phyloP scores from a whole-genome alignment of 257 asterid genomes.

The Solanum clarkiae region DNA sequence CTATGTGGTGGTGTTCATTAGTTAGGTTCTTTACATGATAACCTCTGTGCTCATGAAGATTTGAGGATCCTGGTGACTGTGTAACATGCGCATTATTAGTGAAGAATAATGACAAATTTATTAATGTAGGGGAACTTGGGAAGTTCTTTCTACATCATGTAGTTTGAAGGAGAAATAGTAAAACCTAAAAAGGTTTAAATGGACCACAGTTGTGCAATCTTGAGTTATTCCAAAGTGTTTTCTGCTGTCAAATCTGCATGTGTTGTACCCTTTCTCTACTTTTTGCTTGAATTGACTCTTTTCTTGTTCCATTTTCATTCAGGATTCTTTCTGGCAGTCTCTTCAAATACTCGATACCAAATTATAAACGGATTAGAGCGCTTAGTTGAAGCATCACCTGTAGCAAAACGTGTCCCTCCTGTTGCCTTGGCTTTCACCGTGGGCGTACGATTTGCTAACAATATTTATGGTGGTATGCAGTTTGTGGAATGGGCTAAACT shows the following conservation, averaged over 20 bases:
- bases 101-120: not conserved
- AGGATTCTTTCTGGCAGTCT: conserved; percentile 79
- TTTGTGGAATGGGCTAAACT: conserved; percentile 86
- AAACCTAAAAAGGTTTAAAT: not conserved
- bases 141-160: not conserved
- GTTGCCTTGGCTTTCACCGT: conserved; percentile 84
- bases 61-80: not conserved
- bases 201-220: not conserved
- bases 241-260: not conserved
- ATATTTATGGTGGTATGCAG: conserved; percentile 89
- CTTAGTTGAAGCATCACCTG: conserved; percentile 57
- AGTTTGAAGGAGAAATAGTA: not conserved
- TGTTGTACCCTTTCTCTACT: not conserved
- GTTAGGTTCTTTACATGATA: not conserved
- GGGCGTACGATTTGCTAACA: conserved; percentile 78
- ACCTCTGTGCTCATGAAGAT: not conserved
- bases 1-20: not conserved
- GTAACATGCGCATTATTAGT: not conserved
- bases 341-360: conserved; percentile 87
- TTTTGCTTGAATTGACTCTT: not conserved
- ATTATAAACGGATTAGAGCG: conserved; percentile 71
- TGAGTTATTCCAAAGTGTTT: not conserved
- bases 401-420: conserved; percentile 61
- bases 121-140: not conserved
- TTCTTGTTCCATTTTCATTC: not conserved